phyloP scores from a whole-genome alignment of 73 alveolate species.

The Paraurostyla sp. region DNA sequence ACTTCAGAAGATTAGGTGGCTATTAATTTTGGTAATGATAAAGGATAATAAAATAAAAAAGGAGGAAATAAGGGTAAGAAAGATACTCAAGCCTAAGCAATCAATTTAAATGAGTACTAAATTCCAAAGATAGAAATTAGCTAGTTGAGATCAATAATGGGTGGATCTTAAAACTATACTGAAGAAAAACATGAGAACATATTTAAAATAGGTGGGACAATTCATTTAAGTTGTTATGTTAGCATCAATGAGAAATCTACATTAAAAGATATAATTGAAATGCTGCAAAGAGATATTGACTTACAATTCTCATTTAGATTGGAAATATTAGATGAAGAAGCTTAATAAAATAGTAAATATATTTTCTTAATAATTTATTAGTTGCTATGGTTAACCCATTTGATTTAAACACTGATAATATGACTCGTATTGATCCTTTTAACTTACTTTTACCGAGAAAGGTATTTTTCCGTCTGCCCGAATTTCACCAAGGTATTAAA shows the following conservation, averaged over 20 bases:
- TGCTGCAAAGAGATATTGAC: background rate
- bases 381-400: conserved; percentile 60
- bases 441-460: conserved; percentile 46
- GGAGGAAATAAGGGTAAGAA: background rate
- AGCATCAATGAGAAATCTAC: background rate
- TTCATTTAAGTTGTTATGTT: conserved; percentile 18
- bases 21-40: background rate
- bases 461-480: background rate
- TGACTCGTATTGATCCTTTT: conserved; percentile 31
- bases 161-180: background rate
- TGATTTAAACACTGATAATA: conserved; percentile 43
- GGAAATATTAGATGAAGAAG: conserved; percentile 57
- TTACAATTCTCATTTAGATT: background rate
- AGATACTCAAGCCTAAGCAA: background rate
- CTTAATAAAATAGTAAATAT: conserved; percentile 28
- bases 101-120: background rate
- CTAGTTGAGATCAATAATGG: background rate
- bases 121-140: background rate
- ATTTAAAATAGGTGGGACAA: background rate
- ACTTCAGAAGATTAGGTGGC: background rate
- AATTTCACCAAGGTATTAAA: background rate
- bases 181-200: background rate
- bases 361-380: background rate
- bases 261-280: background rate
- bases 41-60: background rate